Base-by-base conservation (phyloP, 1,139 yeast genomes). In the Kodamaea sp. region DNA sequence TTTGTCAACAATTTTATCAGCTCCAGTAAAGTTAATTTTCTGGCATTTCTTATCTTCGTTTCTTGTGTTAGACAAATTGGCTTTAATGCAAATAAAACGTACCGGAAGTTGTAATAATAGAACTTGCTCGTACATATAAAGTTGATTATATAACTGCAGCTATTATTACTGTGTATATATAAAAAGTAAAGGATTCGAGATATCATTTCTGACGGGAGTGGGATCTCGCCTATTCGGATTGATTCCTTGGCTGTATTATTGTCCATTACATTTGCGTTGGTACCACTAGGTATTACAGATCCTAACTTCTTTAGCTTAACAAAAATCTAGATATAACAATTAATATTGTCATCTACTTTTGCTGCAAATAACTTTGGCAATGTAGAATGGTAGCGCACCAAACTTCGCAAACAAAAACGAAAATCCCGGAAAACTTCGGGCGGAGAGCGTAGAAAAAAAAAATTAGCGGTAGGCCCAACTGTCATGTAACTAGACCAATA, bases 61-160 rank as follows among this genome's bases (percentile, higher is more conserved):
- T 26, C 10, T 26, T 26, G 4, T 10, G 28, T 10, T 26, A 26
- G 28, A 9, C 10, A 26, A 9, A 36, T 25, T n/a, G 46, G 47
- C 26, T 28, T 11, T 10, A 36, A 28, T 8, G 20, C 22, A 10
- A 36, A 42, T 22, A 44, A 31, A 2, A 40, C 22, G 8, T 34
- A 25, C 10, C 39, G 29, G 15, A 31, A 43, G 2, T 34, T 33
- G 32, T 8, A 8, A 34, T 40, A 40, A 20, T 42, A 33, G n/a
- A 29, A 10, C 22, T 33, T 39, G 31, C 37, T 34, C 2, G 47
- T 44, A 22, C 29, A 38, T 20, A 45, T 31, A 22, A 43, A 36
- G 9, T 8, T 24, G 15, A 35, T n/a, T 5, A 29, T 25, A 24
- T 7, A 24, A n/a, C 25, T 20, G 9, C n/a, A 24, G 15, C 11